Conservation (phyloP, 2,329 filamentous ascomycete species). For the Fusarium sp. region DNA sequence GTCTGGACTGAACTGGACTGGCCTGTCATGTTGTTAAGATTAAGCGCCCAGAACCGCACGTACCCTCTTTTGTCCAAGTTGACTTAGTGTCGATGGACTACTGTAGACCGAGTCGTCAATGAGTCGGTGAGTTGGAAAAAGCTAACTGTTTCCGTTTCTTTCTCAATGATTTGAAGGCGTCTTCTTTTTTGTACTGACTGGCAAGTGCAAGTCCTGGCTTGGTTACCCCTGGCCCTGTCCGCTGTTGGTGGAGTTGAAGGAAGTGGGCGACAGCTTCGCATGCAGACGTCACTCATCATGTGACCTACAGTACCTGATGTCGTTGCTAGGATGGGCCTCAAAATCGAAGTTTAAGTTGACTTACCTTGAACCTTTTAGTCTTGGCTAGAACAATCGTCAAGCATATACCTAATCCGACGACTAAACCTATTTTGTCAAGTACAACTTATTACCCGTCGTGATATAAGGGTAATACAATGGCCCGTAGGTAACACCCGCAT, state of each 20-base stretch:
- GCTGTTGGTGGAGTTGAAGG: slow-evolving; percentile 33
- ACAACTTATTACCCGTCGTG: not conserved
- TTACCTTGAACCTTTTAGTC: not conserved
- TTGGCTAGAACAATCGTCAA: not conserved
- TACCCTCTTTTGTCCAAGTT: slow-evolving; percentile 12
- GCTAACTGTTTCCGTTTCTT: not conserved
- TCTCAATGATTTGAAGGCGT: not conserved
- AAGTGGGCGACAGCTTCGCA: slow-evolving; percentile 36
- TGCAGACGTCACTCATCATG: slow-evolving; percentile 43
- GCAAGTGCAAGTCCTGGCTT: not conserved
- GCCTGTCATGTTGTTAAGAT: slow-evolving; percentile 3
- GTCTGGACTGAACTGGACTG: not conserved
- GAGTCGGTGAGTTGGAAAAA: slow-evolving; percentile 15
- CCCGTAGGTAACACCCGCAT: slow-evolving; percentile 13
- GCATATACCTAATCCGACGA: not conserved
- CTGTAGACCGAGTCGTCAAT: slow-evolving; percentile 3
- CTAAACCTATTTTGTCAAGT: not conserved
- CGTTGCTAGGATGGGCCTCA: slow-evolving; percentile 7
- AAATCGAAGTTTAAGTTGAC: not conserved
- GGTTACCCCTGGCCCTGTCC: slow-evolving; percentile 13
- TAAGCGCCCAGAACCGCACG: slow-evolving; percentile 24
- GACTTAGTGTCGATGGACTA: slow-evolving; percentile 4
- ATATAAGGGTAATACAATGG: not conserved
- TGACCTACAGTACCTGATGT: slow-evolving; percentile 18
- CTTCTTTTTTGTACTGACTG: not conserved